Evolutionary conservation across 2,329 filamentous ascomycete species (phyloP).

Genomic region (Colletotrichum zoysiae): DNA sequence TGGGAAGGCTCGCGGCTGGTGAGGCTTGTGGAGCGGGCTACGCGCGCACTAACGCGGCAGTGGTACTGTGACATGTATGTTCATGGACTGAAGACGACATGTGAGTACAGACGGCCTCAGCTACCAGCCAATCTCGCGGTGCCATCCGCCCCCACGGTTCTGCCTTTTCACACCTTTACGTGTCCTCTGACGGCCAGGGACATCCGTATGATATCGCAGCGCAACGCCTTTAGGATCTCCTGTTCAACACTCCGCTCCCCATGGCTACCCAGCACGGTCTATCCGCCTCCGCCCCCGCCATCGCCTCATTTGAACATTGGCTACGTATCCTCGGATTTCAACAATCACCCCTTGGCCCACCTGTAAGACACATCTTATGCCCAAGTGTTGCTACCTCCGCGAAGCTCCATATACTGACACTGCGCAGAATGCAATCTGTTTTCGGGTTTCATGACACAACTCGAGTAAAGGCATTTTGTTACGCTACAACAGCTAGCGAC

Average conservation of each 20-base stretch:
- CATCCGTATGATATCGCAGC: conserved; percentile 92
- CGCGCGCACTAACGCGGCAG: conserved; percentile 80
- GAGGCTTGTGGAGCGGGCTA: conserved; percentile 85
- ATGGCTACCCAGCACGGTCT: conserved; percentile 87
- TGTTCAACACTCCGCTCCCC: conserved; percentile 87
- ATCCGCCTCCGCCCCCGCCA: conserved; percentile 86
- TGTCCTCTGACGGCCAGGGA: conserved; percentile 92
- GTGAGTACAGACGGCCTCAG: conserved; percentile 77
- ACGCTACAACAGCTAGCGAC: conserved; percentile 94
- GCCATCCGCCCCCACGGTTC: conserved; percentile 90
- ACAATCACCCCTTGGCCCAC: conserved; percentile 96
- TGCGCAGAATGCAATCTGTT: conserved; percentile 88
- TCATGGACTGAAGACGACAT: conserved; percentile 66
- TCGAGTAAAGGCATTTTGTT: conserved; percentile 89
- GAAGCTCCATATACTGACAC: conserved; percentile 24
- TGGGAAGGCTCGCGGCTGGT: conserved; percentile 93
- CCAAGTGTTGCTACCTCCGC: background rate
- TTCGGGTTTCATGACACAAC: conserved; percentile 87
- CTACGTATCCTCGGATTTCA: conserved; percentile 98
- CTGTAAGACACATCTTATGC: conserved; percentile 62
- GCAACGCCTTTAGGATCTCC: conserved; percentile 93
- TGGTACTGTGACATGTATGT: conserved; percentile 91
- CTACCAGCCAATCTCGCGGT: conserved; percentile 80
- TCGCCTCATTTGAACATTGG: conserved; percentile 88
- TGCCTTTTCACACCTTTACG: conserved; percentile 98